phyloP scores from a whole-genome alignment of 2,329 filamentous ascomycete genomes.

The Penicillium olsonii region DNA sequence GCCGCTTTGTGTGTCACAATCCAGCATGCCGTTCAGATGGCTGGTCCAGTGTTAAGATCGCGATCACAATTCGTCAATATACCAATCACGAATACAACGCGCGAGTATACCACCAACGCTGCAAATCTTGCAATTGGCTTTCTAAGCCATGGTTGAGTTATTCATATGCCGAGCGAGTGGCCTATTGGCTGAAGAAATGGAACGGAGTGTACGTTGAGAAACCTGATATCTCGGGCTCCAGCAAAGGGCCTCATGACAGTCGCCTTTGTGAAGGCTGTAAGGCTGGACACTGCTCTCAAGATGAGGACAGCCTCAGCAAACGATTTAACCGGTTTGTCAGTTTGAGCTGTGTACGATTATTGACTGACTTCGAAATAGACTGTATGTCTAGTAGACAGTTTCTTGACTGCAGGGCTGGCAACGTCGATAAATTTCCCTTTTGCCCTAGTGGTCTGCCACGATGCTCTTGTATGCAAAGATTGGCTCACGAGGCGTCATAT shows the following conservation, averaged over 20 bases:
- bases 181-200: constrained; percentile 48
- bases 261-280: constrained; percentile 37
- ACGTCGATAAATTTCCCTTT: too few species aligned
- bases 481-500: too few species aligned
- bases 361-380: background rate
- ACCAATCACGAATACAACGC: constrained; percentile 43
- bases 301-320: background rate
- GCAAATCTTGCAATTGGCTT: constrained; percentile 37
- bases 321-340: background rate
- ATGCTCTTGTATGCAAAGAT: too few species aligned
- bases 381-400: background rate
- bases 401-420: too few species aligned
- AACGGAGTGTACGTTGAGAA: constrained; percentile 32
- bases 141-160: constrained; percentile 37
- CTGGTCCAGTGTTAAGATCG: constrained; percentile 46
- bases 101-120: constrained; percentile 48
- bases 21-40: constrained; percentile 28
- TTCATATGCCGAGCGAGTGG: constrained; percentile 46
- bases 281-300: constrained; percentile 18
- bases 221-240: constrained; percentile 11
- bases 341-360: background rate
- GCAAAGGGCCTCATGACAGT: constrained; percentile 30
- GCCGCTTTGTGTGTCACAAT: constrained; percentile 43
- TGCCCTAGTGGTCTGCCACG: too few species aligned
- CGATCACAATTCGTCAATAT: constrained; percentile 48